These are phyloP conservation scores for Lactarius sp. DNA, from an alignment of 768 basidiomycete genomes.

Conservation along the genomic window DNA sequence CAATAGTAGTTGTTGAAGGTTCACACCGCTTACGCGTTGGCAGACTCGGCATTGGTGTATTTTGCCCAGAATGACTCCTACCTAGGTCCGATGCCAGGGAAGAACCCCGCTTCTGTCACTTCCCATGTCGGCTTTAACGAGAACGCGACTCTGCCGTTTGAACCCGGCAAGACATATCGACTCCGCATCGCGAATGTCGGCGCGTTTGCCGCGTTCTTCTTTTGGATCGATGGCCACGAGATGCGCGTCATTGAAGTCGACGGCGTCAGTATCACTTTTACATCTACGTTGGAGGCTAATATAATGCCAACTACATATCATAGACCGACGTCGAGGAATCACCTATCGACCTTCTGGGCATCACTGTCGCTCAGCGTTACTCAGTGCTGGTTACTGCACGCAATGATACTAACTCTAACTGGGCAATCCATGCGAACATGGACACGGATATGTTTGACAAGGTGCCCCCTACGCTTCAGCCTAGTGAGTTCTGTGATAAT, in stretches of 20 bases:
- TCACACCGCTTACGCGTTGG: background rate
- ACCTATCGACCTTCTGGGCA: constrained; percentile 61
- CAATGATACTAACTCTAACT: constrained; percentile 77
- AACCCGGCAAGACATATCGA: constrained; percentile 85
- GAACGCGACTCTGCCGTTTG: constrained; percentile 79
- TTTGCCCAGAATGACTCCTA: constrained; percentile 73
- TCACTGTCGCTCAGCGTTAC: constrained; percentile 90
- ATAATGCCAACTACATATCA: constrained; percentile 1
- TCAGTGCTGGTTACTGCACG: constrained; percentile 88
- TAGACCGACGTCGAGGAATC: constrained; percentile 75
- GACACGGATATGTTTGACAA: constrained; percentile 86
- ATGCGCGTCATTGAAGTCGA: constrained; percentile 84
- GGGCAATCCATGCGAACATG: constrained; percentile 88
- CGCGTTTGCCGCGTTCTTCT: constrained; percentile 70
- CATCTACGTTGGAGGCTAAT: background rate
- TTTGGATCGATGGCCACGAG: constrained; percentile 86
- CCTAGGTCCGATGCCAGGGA: constrained; percentile 52
- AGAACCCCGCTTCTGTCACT: constrained; percentile 42
- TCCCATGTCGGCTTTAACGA: constrained; percentile 77
- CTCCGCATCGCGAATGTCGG: constrained; percentile 83
- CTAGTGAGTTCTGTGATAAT: constrained; percentile 47
- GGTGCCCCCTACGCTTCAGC: constrained; percentile 63
- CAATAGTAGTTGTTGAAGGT: background rate
- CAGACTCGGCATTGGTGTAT: constrained; percentile 80
- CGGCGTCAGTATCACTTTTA: constrained; percentile 47